A percentile compares a stretch with the other conserved stretches of the same genome.
phyloP scores from a whole-genome alignment of 2,329 filamentous ascomycete species.

The Ascochyta viciae-villosae region DNA sequence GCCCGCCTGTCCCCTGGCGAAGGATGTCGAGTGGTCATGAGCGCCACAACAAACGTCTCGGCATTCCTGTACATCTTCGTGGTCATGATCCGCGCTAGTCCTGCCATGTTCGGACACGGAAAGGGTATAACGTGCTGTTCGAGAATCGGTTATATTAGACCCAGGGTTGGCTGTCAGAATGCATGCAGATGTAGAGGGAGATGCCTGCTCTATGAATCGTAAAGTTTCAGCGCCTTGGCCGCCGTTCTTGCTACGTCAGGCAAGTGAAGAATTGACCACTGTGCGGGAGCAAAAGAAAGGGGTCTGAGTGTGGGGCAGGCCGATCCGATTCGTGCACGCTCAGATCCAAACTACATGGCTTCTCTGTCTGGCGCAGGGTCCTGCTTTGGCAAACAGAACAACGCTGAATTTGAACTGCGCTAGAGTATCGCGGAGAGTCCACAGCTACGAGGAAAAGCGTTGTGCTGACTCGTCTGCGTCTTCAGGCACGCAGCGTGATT shows the following conservation, averaged over 20 bases:
- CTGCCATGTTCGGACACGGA: conserved; percentile 12
- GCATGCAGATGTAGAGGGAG: conserved; percentile 2
- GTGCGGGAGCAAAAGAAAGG: conserved; percentile 23
- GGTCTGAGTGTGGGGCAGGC: conserved; percentile 39
- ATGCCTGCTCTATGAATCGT: conserved; percentile 17
- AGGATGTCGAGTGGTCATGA: conserved; percentile 22
- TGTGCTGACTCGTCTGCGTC: conserved; percentile 10
- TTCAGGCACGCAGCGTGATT: conserved; percentile 10
- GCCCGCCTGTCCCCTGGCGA: conserved; percentile 26
- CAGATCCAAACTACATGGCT: conserved; percentile 45
- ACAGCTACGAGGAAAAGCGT: conserved; percentile 10
- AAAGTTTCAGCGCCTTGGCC: conserved; percentile 7
- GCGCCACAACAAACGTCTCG: conserved; percentile 30
- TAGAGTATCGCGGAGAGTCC: background rate
- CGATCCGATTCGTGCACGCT: conserved; percentile 44
- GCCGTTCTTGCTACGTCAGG: conserved; percentile 26
- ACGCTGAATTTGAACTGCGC: conserved; percentile 9
- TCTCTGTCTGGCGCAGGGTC: conserved; percentile 40
- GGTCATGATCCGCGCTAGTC: conserved; percentile 12
- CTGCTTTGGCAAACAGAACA: conserved; percentile 26
- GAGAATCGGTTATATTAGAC: conserved; percentile 9
- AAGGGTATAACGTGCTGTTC: conserved; percentile 14
- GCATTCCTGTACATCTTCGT: conserved; percentile 19
- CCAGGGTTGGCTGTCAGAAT: conserved; percentile 3
- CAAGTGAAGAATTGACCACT: conserved; percentile 13